These are phyloP conservation scores for Hypericum androsaemum DNA, from an alignment of 345 rosid species.

Conservation along the genomic window DNA sequence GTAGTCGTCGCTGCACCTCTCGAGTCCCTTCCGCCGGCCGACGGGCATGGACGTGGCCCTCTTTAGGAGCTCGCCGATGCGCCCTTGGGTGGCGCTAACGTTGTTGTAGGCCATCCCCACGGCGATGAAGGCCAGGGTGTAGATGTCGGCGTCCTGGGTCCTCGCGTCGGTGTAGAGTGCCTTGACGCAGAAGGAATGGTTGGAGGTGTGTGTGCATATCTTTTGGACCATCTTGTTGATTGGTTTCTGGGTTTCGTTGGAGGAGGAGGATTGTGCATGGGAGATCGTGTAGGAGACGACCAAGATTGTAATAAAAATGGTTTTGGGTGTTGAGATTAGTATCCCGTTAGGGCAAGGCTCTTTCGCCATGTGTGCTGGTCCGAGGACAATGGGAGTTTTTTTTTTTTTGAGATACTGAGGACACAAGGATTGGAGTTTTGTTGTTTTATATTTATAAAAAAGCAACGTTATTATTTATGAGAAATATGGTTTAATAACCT, in stretches of 20 bases:
- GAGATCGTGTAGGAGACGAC: too few species aligned
- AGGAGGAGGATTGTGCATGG: neutral
- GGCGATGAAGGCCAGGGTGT: conserved; percentile 27
- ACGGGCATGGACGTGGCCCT: neutral
- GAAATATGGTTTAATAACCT: too few species aligned
- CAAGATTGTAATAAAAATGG: too few species aligned
- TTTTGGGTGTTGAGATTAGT: too few species aligned
- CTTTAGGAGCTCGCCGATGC: conserved; percentile 12
- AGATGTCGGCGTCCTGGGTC: conserved; percentile 24
- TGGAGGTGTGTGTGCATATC: conserved; percentile 23
- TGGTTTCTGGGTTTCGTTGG: neutral
- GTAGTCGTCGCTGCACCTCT: conserved; percentile 16
- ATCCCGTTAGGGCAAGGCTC: too few species aligned
- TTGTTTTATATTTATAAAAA: too few species aligned
- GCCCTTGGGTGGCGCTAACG: conserved; percentile 23
- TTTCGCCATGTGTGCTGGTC: too few species aligned
- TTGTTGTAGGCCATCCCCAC: conserved; percentile 28
- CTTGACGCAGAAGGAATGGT: conserved; percentile 24
- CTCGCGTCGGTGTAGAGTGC: conserved; percentile 36
- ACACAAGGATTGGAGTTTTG: too few species aligned
- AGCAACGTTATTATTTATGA: too few species aligned
- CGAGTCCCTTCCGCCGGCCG: conserved; percentile 9
- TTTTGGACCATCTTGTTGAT: conserved; percentile 14
- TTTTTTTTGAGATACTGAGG: too few species aligned
- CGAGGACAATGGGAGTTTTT: too few species aligned